Evolutionary conservation across 352 stramenopile species (phyloP).

Genomic region (Phytophthora citricola): DNA sequence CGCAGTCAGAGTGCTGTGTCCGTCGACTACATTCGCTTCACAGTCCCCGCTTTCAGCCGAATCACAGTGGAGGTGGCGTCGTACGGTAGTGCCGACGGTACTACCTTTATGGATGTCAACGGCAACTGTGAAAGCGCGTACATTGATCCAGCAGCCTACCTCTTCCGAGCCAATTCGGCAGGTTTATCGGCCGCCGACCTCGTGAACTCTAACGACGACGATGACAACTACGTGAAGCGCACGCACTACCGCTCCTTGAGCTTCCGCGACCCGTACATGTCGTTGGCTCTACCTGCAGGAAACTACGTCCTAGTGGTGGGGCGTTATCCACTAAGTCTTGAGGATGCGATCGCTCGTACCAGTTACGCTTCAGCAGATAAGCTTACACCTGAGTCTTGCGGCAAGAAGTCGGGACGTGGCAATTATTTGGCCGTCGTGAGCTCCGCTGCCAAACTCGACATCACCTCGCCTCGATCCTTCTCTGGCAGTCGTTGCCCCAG

Average conservation of each 20-base stretch:
- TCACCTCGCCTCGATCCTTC: constrained; percentile 56
- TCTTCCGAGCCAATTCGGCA: constrained; percentile 51
- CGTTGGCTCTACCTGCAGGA: constrained; percentile 52
- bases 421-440: constrained; percentile 68
- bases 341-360: constrained; percentile 54
- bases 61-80: constrained; percentile 68
- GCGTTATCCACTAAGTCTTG: constrained; percentile 66
- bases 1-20: constrained; percentile 47
- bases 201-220: constrained; percentile 62
- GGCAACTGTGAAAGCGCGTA: constrained; percentile 69
- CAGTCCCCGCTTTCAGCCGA: constrained; percentile 50
- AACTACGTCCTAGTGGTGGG: constrained; percentile 71
- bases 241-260: constrained; percentile 62
- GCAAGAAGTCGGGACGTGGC: constrained; percentile 38
- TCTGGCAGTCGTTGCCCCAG: constrained; percentile 45
- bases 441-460: constrained; percentile 38
- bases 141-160: constrained; percentile 66
- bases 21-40: constrained; percentile 71
- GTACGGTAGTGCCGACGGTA: constrained; percentile 49
- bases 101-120: constrained; percentile 64
- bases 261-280: constrained; percentile 79
- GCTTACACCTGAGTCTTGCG: constrained; percentile 66
- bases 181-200: constrained; percentile 51
- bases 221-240: constrained; percentile 64
- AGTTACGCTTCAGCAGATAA: constrained; percentile 37